Base-by-base conservation (phyloP, 805 yeast species). In the Candida xyloterini region DNA sequence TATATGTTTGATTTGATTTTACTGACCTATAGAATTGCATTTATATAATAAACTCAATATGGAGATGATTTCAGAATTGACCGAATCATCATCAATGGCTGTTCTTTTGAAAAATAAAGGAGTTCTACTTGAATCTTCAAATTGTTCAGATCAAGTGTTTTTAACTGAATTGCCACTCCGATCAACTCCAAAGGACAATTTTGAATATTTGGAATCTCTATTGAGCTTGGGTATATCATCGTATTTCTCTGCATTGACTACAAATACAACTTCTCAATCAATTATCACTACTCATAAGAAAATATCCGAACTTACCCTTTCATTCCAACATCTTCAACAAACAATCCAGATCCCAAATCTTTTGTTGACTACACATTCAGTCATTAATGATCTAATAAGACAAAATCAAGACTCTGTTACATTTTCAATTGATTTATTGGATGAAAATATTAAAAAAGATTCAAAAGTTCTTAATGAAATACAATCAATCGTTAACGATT, bases 321-420 rank as follows among this genome's bases (percentile, higher is more conserved):
- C 91, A 0, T 63, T 89, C 10, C 79, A 78, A 43, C 81, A 82
- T 52, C 61, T 86, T 11, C 82, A 83, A 47, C 83, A 81, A 42
- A 70, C 78, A 20, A 74, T 83, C 15, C 83, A 79, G 30, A 70
- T 78, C 2, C 95, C 95, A 0, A 80, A 84, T 48, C 60, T 89
- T 13, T 46, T 66, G 2, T 51, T 71, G 1, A 52, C 73, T 0
- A 65, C 76, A 2, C 88, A 84, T 51, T 76, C 79, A 0, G 54
- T 56, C 6, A 62, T 87, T 4, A 66, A 59, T 32, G 57, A 60
- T 0, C 68, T 71, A 3, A 55, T 74, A 2, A 57, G 51, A 50
- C 33, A 31, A 6, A 10, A 56, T 24, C 35, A 26, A 10, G 32
- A 35, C n/a, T 15, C 26, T 1, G 42, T 43, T 9, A 30, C 40